phyloP scores from a whole-genome alignment of 345 rosid species.

The Raphanus raphanistrum region DNA sequence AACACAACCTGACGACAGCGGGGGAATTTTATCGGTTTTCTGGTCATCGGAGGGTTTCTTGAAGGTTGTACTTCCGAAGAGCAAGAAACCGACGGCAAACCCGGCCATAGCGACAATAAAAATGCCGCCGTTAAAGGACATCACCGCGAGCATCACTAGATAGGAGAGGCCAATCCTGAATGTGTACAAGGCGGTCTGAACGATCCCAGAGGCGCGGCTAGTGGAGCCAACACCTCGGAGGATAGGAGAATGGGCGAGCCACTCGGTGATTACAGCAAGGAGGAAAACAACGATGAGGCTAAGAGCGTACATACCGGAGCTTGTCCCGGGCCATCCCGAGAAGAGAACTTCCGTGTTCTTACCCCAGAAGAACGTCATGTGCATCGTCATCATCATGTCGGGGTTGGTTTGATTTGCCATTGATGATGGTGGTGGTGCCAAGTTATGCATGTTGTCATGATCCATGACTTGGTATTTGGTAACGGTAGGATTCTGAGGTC shows the following conservation, averaged over 20 bases:
- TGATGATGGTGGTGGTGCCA: conserved; percentile 36
- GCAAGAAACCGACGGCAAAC: conserved; percentile 60
- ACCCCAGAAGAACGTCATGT: conserved; percentile 69
- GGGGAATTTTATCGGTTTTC: conserved; percentile 49
- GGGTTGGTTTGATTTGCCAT: conserved; percentile 25
- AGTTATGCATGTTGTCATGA: conserved; percentile 40
- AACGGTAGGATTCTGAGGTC: neutral
- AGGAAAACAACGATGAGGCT: conserved; percentile 56
- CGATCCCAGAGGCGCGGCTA: conserved; percentile 43
- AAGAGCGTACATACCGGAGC: conserved; percentile 53
- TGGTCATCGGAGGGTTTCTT: conserved; percentile 21
- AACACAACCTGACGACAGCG: conserved; percentile 29
- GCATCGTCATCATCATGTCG: conserved; percentile 36
- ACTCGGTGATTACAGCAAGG: conserved; percentile 48
- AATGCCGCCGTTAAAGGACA: conserved; percentile 85
- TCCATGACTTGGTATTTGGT: conserved; percentile 23
- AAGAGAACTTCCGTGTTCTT: conserved; percentile 61
- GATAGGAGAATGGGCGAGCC: conserved; percentile 46
- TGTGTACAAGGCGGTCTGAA: conserved; percentile 54
- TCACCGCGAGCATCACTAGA: conserved; percentile 78
- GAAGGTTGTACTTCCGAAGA: conserved; percentile 58
- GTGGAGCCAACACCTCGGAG: conserved; percentile 33
- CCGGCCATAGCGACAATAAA: conserved; percentile 70
- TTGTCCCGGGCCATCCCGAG: conserved; percentile 71
- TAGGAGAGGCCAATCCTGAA: conserved; percentile 58